Base-by-base conservation (phyloP, 768 basidiomycete species). In the Panellus pusillus region DNA sequence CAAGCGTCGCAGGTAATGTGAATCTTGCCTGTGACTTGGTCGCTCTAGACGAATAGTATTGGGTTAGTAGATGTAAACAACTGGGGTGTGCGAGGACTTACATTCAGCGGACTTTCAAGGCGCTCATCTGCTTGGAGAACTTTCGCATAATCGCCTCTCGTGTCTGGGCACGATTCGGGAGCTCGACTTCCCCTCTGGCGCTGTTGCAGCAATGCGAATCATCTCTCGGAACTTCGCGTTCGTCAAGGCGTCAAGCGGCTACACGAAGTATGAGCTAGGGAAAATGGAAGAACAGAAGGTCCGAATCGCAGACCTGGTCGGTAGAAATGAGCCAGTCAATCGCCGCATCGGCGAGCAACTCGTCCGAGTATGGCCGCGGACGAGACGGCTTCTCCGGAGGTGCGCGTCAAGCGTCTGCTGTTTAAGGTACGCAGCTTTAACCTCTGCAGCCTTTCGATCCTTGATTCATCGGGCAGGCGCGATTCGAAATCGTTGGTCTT, bases 1-100 rank as follows among this genome's bases (percentile, higher is more conserved):
- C 74, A 75, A 15, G 64, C 71, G 58, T 76, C 68, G 57, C 72
- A 72, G 11, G 74, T 77, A 15, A 71, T 37, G 37, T 63, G 69
- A 42, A 73, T 59, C 12, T 36, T n/a, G 4, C 70, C 71, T 7
- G 32, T 50, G 0, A 67, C 65, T 11, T 27, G 15, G 13, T 56
- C 41, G 40, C 65, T 60, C 66, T 66, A 9, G 8, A 15, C 18
- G 19, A 35, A 44, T 35, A 29, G 19, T 46, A 46, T n/a, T 45
- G 17, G 8, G 31, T 46, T 14, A 52, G 37, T 41, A n/a, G 43
- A 32, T 13, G 13, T 27, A n/a, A n/a, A n/a, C 11, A 68, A 58
- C 17, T 48, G 17, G 0, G 5, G 18, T 18, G 68, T 31, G 13
- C n/a, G n/a, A 35, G 39, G 15, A 56, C 49, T 6, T 6, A 57